These are phyloP conservation scores for Bjerkandera adusta DNA, from an alignment of 1,284 basidiomycete species.

Conservation along the genomic window DNA sequence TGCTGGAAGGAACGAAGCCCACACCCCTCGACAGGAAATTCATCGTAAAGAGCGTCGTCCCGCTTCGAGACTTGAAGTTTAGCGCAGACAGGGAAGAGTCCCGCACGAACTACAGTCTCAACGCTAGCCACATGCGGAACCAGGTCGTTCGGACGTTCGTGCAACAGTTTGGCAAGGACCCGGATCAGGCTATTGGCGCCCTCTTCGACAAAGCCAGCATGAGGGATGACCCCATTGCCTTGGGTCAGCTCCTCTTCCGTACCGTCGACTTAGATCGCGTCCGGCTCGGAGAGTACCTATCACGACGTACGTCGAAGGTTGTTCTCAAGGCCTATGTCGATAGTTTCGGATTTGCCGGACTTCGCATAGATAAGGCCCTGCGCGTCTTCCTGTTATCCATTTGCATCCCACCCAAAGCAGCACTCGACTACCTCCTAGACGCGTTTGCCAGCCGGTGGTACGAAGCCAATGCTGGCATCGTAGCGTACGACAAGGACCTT, in stretches of 20 bases:
- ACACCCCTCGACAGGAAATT: conserved; percentile 80
- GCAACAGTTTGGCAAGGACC: conserved; percentile 69
- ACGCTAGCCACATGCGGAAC: conserved; percentile 42
- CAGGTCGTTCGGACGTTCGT: conserved; percentile 70
- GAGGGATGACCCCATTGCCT: conserved; percentile 58
- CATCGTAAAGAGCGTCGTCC: conserved; percentile 84
- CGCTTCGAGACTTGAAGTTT: conserved; percentile 70
- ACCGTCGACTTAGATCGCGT: conserved; percentile 82
- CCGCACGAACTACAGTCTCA: conserved; percentile 39
- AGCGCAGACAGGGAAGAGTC: conserved; percentile 62
- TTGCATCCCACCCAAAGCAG: conserved; percentile 58
- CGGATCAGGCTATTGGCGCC: conserved; percentile 66
- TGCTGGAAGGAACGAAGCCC: conserved; percentile 58
- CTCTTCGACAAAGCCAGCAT: conserved; percentile 59
- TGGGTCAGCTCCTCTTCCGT: conserved; percentile 84
- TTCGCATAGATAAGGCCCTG: conserved; percentile 87
- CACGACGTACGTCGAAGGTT: conserved; percentile 64
- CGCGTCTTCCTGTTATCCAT: conserved; percentile 86
- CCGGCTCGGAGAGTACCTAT: conserved; percentile 83
- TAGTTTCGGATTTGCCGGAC: conserved; percentile 79
- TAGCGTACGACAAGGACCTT: conserved; percentile 78
- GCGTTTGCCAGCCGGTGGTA: conserved; percentile 89
- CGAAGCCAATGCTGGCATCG: conserved; percentile 77
- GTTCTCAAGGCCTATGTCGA: conserved; percentile 85
- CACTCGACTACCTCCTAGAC: conserved; percentile 73